These are phyloP conservation scores for Rhizophora mangle DNA, from an alignment of 345 rosid species.

Conservation along the genomic window DNA sequence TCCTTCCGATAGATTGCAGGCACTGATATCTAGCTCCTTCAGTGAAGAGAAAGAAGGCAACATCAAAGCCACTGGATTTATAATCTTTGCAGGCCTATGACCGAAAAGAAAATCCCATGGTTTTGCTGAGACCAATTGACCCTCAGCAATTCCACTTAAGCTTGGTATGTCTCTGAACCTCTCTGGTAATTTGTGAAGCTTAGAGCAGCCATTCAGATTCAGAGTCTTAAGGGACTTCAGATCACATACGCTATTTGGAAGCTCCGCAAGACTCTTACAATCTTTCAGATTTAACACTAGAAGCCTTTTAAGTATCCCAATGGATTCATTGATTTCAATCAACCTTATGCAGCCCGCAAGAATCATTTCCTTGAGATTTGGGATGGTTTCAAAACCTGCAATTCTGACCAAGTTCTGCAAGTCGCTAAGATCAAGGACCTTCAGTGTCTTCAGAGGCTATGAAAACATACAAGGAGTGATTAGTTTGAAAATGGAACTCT, in stretches of 20 bases:
- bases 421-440: constrained; percentile 16
- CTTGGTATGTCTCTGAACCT: background rate
- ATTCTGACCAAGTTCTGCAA: constrained; percentile 9
- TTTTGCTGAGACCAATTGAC: background rate
- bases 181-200: constrained; percentile 5
- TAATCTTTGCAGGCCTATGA: background rate
- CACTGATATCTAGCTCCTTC: background rate
- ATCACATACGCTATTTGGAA: constrained; percentile 9
- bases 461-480: background rate
- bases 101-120: background rate
- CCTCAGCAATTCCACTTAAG: background rate
- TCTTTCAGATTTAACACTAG: constrained; percentile 3
- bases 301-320: constrained; percentile 8
- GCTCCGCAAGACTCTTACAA: constrained; percentile 9
- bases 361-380: constrained; percentile 7
- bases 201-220: constrained; percentile 12
- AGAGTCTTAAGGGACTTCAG: constrained; percentile 3
- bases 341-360: constrained; percentile 17
- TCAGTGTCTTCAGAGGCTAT: constrained; percentile 17
- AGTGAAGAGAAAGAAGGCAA: background rate
- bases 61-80: background rate
- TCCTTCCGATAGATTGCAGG: constrained; percentile 5
- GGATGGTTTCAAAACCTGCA: constrained; percentile 7
- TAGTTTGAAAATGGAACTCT: background rate
- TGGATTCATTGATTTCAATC: constrained; percentile 15